These are phyloP conservation scores for Geotrichum bryndzae DNA, from an alignment of 1,139 yeast genomes.

Conservation along the genomic window DNA sequence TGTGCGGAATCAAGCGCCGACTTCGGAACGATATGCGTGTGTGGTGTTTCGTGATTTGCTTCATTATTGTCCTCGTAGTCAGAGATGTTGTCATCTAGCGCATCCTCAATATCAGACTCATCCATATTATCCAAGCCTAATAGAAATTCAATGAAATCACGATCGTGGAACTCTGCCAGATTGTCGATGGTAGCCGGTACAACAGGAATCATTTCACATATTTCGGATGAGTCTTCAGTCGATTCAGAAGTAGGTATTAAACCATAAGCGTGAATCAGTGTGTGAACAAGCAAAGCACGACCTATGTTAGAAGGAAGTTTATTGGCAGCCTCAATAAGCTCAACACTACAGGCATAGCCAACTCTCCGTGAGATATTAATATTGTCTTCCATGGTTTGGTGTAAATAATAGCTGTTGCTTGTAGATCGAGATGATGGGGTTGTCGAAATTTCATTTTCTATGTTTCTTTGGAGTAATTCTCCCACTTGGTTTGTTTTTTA, in stretches of 20 bases:
- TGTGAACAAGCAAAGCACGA: constrained; percentile 44
- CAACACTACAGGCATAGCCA: constrained; percentile 29
- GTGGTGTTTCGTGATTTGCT: background rate
- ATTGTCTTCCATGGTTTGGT: background rate
- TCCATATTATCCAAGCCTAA: constrained; percentile 22
- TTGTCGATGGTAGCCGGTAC: constrained; percentile 26
- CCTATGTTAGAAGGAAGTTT: constrained; percentile 49
- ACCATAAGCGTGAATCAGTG: constrained; percentile 42
- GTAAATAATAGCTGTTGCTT: background rate
- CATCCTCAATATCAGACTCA: constrained; percentile 24
- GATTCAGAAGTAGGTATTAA: constrained; percentile 27
- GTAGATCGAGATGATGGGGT: background rate
- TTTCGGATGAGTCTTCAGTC: background rate
- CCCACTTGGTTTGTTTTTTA: background rate
- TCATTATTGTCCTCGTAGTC: constrained; percentile 12
- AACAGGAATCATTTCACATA: constrained; percentile 16
- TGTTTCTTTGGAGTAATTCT: background rate
- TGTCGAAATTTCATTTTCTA: background rate
- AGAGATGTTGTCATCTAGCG: constrained; percentile 24
- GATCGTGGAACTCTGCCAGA: constrained; percentile 40
- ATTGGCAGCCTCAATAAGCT: constrained; percentile 40
- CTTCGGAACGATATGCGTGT: constrained; percentile 2
- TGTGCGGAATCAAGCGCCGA: background rate
- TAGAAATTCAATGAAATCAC: constrained; percentile 37
- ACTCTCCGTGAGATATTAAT: constrained; percentile 14